These are phyloP conservation scores for Medicago ruthenica DNA, from an alignment of 306 rosid genomes.

Conservation along the genomic window DNA sequence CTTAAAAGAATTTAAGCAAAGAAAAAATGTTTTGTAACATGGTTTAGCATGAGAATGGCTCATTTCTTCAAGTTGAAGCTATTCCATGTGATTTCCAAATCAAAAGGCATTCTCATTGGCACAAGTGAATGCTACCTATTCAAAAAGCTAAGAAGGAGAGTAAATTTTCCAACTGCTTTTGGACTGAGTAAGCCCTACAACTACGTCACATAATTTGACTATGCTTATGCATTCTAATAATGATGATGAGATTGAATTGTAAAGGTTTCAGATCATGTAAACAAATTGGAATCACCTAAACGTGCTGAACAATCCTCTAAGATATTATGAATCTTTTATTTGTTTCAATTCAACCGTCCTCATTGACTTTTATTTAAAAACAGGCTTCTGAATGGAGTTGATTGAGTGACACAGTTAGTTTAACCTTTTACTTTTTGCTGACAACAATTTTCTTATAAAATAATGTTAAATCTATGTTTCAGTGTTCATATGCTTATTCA, in stretches of 20 bases:
- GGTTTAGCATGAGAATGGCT: background rate
- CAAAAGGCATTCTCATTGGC: conserved; percentile 1
- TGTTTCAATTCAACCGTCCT: conserved; percentile 33
- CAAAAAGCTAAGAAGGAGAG: background rate
- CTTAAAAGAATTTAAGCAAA: background rate
- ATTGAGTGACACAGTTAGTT: conserved; percentile 26
- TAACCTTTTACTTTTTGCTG: conserved; percentile 24
- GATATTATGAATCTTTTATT: background rate
- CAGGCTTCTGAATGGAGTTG: conserved; percentile 18
- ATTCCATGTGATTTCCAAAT: conserved; percentile 37
- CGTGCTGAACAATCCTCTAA: background rate
- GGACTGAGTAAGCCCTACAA: background rate
- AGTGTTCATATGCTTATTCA: background rate
- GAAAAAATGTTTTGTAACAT: background rate
- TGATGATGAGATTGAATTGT: background rate
- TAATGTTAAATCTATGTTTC: background rate
- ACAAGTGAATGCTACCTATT: conserved; percentile 18
- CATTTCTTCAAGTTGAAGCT: conserved; percentile 28
- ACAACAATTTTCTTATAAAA: background rate
- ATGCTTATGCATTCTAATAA: background rate
- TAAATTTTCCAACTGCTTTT: conserved; percentile 15
- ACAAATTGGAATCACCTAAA: background rate
- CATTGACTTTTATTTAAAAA: conserved; percentile 40
- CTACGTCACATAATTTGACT: conserved; percentile 24
- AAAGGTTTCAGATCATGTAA: background rate